Base-by-base conservation (phyloP, 192 early-diverging fungal species). In the Coemansia sp. region DNA sequence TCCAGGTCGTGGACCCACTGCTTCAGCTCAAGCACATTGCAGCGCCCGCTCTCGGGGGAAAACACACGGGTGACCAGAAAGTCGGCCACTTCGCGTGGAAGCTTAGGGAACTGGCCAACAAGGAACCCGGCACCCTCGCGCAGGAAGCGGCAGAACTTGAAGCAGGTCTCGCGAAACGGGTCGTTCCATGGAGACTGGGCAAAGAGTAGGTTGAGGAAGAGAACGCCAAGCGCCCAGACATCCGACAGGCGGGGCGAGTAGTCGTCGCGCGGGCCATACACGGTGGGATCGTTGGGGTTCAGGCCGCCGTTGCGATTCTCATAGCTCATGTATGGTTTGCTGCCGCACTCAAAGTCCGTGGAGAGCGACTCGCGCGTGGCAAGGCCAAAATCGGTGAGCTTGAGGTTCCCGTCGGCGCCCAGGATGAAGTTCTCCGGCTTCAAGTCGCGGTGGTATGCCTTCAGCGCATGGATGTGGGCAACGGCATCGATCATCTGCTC, bases 371-470 rank as follows among this genome's bases (percentile, higher is more conserved):
- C 89, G 62, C 81, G 87, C 44, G 95, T 97, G 20, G 95, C 91
- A 36, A 97, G 88, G 8, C 95, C 95, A 89, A 97, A 97, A 85
- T 97, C 95, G 11, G 92, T 91, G 16, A 97, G 83, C 79, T 95
- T 95, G 57, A 95, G 69, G 35, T 86, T 87, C 4, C 83, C 85
- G 21, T 89, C 86, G 18, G 84, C 84, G 63, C 87, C 86, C 2
- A 91, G 69, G 48, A 92, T 89, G 64, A 85, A 83, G 77, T 92
- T 92, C 64, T 92, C 90, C 14, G 89, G 89, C 79, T 98, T 97
- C 64, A 98, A 68, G 76, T 98, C 95, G 64, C 96, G 89, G 76
- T 97, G 96, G 82, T 92, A 94, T 53, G 95, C 89, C 52, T 90
- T 91, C 44, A 79, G 82, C 4, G 76, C 72, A 73, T 98, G 95